Percentiles rank a stretch among this genome's conserved stretches.
These are phyloP conservation scores for Dimocarpus longan DNA, from an alignment of 345 rosid genomes.

Conservation along the genomic window DNA sequence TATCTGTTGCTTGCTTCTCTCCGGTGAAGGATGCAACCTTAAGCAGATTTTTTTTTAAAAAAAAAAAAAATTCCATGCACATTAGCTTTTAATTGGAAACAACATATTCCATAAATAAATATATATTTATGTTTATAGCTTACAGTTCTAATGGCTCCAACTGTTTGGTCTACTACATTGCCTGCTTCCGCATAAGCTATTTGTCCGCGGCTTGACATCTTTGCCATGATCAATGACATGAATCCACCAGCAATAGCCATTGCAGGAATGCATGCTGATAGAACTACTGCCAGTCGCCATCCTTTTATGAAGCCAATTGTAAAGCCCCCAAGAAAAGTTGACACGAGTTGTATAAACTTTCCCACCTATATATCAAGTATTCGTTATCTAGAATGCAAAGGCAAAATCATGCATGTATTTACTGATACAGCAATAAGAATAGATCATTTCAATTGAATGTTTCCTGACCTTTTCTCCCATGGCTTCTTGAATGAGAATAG, in stretches of 20 bases:
- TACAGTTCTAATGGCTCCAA: conserved; percentile 85
- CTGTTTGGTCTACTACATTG: conserved; percentile 78
- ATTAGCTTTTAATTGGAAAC: no score
- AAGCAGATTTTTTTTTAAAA: not conserved
- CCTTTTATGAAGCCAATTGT: conserved; percentile 61
- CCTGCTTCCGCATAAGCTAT: conserved; percentile 89
- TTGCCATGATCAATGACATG: conserved; percentile 59
- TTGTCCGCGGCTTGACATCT: conserved; percentile 79
- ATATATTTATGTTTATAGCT: conserved; percentile 12
- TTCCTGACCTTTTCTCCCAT: conserved; percentile 81
- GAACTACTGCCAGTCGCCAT: conserved; percentile 51
- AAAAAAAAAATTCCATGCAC: no score
- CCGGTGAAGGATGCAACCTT: conserved; percentile 92
- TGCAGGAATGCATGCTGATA: conserved; percentile 62
- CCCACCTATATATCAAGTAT: conserved; percentile 53
- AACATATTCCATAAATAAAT: not conserved
- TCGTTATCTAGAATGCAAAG: not conserved
- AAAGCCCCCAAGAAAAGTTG: conserved; percentile 78
- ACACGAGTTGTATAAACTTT: conserved; percentile 58
- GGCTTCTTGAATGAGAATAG: conserved; percentile 86
- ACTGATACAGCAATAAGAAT: not conserved
- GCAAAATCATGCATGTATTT: not conserved
- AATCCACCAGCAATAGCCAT: conserved; percentile 55
- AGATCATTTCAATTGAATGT: not conserved
- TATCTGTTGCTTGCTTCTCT: conserved; percentile 71